phyloP scores from a whole-genome alignment of 768 basidiomycete genomes.

The Suillus weaverae region DNA sequence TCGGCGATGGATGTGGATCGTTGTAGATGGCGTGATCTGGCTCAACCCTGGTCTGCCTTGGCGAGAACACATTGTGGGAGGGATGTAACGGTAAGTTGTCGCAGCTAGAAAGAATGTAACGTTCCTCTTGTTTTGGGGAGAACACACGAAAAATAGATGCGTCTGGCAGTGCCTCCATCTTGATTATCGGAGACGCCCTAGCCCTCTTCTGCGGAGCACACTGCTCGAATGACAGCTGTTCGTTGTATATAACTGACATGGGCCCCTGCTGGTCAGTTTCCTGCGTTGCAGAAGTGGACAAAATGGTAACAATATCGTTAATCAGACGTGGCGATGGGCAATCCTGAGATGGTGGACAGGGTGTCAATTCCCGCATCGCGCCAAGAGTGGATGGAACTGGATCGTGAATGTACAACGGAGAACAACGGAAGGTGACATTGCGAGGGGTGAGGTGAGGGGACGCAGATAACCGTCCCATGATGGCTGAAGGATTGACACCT shows the following conservation, averaged over 20 bases:
- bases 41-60: slow-evolving; percentile 8
- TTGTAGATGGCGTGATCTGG: not conserved
- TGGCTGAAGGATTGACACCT: slow-evolving; percentile 43
- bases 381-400: not conserved
- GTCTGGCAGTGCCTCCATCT: not conserved
- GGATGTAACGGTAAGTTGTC: not conserved
- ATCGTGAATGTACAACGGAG: not conserved
- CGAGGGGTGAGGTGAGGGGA: slow-evolving; percentile 5
- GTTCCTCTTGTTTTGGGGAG: not conserved
- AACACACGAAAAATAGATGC: not conserved
- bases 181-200: not conserved
- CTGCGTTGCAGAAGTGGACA: slow-evolving; percentile 20
- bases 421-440: not conserved
- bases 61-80: not conserved
- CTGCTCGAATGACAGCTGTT: not conserved
- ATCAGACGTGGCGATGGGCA: slow-evolving; percentile 30
- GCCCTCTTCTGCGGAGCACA: not conserved
- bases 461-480: slow-evolving; percentile 23
- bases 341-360: slow-evolving; percentile 5
- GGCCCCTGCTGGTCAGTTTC: not conserved
- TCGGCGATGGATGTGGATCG: slow-evolving; percentile 39
- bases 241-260: not conserved
- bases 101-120: not conserved
- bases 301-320: slow-evolving; percentile 32
- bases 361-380: slow-evolving; percentile 1